These are phyloP conservation scores for Pseudocercospora fuligena DNA, from an alignment of 2,329 filamentous ascomycete species.

Conservation along the genomic window DNA sequence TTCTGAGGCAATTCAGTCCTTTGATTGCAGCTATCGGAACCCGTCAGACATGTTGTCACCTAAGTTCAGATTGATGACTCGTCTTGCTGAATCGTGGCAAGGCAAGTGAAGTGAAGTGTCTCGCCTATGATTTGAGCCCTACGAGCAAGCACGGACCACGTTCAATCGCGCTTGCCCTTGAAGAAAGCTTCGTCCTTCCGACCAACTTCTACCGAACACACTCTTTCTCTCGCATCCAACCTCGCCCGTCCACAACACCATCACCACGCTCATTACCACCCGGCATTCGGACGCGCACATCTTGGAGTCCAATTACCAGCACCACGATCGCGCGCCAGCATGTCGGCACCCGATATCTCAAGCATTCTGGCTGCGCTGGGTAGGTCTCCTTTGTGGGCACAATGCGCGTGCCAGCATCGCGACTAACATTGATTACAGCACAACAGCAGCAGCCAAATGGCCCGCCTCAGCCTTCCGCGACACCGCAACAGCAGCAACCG, in stretches of 20 bases:
- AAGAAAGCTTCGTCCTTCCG: not conserved
- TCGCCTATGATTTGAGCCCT: not conserved
- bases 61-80: not conserved
- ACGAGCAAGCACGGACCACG: not conserved
- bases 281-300: not conserved
- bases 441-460: constrained; percentile 39
- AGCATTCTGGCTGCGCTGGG: constrained; percentile 58
- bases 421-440: constrained; percentile 17
- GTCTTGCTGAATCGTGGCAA: not conserved
- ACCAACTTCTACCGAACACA: not conserved
- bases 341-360: constrained; percentile 55
- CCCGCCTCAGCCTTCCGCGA: constrained; percentile 46
- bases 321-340: constrained; percentile 32
- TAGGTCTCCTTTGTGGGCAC: constrained; percentile 29
- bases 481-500: constrained; percentile 56
- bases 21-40: no score
- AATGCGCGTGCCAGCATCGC: not conserved
- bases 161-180: not conserved
- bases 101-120: constrained; percentile 2
- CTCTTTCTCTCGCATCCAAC: constrained; percentile 11
- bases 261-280: not conserved
- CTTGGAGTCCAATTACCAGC: not conserved
- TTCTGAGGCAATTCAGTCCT: no score
- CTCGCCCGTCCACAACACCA: constrained; percentile 8
- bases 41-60: no score